Base-by-base conservation (phyloP, 75 land plant genomes). In the Picea glauca region DNA sequence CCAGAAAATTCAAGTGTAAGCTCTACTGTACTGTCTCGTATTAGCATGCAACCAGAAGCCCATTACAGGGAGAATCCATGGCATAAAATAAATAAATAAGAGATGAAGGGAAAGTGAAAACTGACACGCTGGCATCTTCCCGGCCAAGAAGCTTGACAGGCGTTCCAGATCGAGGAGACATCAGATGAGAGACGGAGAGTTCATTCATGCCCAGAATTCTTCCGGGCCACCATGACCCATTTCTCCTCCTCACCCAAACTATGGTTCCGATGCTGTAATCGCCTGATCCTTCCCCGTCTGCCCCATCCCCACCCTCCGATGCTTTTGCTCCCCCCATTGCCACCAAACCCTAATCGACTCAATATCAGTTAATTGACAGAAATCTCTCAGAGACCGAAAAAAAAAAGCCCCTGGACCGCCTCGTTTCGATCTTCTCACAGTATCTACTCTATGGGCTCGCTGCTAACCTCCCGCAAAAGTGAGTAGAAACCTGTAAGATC, bases 181-280 rank as follows among this genome's bases (percentile, higher is more conserved):
- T 88, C 59, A 94, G 76, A 81, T 91, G 90, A 32, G 95, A 86
- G 4, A 80, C 84, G 3, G 90, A 77, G 2, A 94, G 87, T 79
- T 94, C 98, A 12, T 89, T 88, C 1, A 84, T 75, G 18, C 89
- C 91, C 31, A 94, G 80, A 30, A 94, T 93, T 83, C 92, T 85
- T 23, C 98, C 98, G 11, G 98, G 98, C 98, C 98, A 94, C 98
- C 98, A 94, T 5, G 98, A 94, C 46, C 98, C 98, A 66, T 94
- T 94, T 78, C 98, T 84, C 82, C 98, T 75, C 70, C 95, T 78
- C 33, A 94, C 98, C 98, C 98, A 94, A 18, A 94, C 98, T 9
- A 94, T 87, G 59, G 89, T 84, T n/a, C 98, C 98, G 1, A 85
- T 89, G 58, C 85, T 63, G 68, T 79, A 79, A 40, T 90, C 93